These are phyloP conservation scores for Astraeus odoratus DNA, from an alignment of 768 basidiomycete genomes.

Conservation along the genomic window DNA sequence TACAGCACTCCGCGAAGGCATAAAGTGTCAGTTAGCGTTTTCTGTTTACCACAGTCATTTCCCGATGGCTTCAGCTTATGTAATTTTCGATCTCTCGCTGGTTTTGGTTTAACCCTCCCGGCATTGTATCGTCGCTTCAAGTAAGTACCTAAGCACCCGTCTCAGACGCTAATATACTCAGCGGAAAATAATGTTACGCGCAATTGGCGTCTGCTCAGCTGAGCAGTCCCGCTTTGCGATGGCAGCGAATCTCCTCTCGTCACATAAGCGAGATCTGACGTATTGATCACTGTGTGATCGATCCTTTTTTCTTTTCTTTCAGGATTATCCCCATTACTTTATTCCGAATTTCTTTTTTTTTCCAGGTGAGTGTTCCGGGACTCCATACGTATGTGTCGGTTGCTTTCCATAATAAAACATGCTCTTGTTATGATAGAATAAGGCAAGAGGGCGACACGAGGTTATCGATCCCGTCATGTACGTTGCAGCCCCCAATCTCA, in stretches of 20 bases:
- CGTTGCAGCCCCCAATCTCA: neutral
- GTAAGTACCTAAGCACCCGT: too few relatives aligned
- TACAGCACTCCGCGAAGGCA: conserved; percentile 22
- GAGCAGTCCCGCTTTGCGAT: conserved; percentile 1
- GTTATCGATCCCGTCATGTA: conserved; percentile 5
- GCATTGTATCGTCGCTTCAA: neutral
- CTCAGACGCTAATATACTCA: neutral
- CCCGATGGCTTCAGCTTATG: neutral
- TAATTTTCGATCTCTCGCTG: conserved; percentile 1
- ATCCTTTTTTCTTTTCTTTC: neutral
- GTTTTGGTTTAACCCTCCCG: neutral
- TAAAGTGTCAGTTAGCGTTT: conserved; percentile 14
- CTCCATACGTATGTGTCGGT: too few relatives aligned
- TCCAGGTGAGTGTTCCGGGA: too few relatives aligned
- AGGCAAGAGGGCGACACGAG: conserved; percentile 15
- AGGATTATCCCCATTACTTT: too few relatives aligned
- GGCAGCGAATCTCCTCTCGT: neutral
- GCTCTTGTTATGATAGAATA: conserved; percentile 23
- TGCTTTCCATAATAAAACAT: conserved; percentile 6
- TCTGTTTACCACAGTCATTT: conserved; percentile 10
- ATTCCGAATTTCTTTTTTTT: too few relatives aligned
- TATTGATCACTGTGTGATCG: neutral
- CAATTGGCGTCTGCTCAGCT: neutral
- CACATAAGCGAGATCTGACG: neutral
- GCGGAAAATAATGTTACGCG: neutral